phyloP scores from a whole-genome alignment of 1,139 yeast species.

The Hansenula sp. region DNA sequence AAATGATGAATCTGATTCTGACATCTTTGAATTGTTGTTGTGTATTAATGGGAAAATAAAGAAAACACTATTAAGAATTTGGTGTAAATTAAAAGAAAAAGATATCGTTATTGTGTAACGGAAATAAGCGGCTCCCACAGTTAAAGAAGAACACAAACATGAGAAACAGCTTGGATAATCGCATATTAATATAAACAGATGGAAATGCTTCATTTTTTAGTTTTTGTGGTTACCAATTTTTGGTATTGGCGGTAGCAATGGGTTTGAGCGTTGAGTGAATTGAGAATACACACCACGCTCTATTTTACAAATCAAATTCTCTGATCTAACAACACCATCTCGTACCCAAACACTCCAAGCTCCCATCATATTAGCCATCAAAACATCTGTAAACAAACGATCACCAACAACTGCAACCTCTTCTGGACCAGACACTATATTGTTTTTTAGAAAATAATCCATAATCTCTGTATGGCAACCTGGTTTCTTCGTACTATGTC shows the following conservation, averaged over 20 bases:
- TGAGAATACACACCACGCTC: slow-evolving; percentile 43
- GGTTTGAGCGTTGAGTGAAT: slow-evolving; percentile 20
- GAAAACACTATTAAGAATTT: too few species aligned
- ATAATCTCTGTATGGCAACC: slow-evolving; percentile 76
- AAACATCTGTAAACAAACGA: slow-evolving; percentile 80
- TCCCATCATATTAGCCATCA: slow-evolving; percentile 95
- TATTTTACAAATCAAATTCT: slow-evolving; percentile 44
- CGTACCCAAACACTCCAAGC: slow-evolving; percentile 79
- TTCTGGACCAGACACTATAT: slow-evolving; percentile 43
- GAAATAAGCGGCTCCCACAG: neutral
- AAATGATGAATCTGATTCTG: too few species aligned
- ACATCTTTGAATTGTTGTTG: too few species aligned
- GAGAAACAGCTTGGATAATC: too few species aligned
- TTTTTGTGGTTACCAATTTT: neutral
- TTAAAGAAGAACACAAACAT: too few species aligned
- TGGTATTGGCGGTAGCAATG: slow-evolving; percentile 5
- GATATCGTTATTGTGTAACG: too few species aligned
- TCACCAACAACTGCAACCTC: slow-evolving; percentile 90
- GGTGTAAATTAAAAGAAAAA: too few species aligned
- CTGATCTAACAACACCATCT: slow-evolving; percentile 64
- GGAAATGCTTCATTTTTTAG: neutral
- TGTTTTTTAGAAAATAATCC: slow-evolving; percentile 46
- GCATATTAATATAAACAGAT: too few species aligned
- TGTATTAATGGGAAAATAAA: too few species aligned
- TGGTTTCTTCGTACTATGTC: slow-evolving; percentile 83